phyloP scores from a whole-genome alignment of 306 rosid genomes.

The Inga laurina region DNA sequence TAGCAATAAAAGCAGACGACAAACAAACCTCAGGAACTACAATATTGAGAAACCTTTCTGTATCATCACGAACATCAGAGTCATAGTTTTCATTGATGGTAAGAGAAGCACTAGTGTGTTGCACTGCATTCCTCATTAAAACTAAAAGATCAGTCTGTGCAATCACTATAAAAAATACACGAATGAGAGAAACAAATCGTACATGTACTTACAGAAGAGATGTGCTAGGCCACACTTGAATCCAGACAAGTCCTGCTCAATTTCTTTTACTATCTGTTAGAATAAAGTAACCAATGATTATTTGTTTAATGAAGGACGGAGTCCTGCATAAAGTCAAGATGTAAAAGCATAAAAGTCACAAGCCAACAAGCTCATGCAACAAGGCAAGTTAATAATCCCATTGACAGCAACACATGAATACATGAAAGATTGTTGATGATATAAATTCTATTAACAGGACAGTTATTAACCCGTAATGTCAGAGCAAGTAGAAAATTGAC shows the following conservation, averaged over 20 bases:
- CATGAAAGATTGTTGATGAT: neutral
- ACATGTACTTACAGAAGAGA: slow-evolving; percentile 65
- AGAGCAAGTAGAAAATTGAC: neutral
- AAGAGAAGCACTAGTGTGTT: slow-evolving; percentile 96
- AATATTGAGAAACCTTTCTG: slow-evolving; percentile 77
- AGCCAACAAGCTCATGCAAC: neutral
- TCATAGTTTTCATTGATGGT: slow-evolving; percentile 95
- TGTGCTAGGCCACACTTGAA: slow-evolving; percentile 96
- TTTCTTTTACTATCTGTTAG: slow-evolving; percentile 71
- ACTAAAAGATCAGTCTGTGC: slow-evolving; percentile 11
- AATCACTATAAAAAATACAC: neutral
- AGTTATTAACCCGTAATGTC: neutral
- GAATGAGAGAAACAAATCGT: neutral
- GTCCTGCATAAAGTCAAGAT: neutral
- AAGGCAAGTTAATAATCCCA: neutral
- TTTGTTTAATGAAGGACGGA: neutral
- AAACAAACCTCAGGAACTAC: slow-evolving; percentile 83
- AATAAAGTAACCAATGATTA: neutral
- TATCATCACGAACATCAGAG: slow-evolving; percentile 82
- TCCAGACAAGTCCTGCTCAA: slow-evolving; percentile 75
- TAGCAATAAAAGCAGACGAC: neutral
- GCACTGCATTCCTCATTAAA: slow-evolving; percentile 55
- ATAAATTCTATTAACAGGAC: neutral
- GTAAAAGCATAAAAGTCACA: neutral
- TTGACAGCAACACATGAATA: neutral